Evolutionary conservation across 345 rosid genomes (phyloP).

Genomic region (Gossypium sturtianum): DNA sequence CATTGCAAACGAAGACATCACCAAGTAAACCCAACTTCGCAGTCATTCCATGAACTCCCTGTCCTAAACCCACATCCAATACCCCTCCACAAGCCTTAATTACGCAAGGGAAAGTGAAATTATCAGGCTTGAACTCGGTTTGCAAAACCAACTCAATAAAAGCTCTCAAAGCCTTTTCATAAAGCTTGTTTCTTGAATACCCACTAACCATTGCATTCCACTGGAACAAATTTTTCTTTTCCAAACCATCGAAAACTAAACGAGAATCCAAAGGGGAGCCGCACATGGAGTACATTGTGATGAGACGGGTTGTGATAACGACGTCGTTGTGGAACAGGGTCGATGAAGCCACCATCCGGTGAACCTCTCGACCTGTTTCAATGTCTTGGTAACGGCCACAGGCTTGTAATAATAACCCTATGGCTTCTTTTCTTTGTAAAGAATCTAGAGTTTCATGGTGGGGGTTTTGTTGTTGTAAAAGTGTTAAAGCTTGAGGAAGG

Average conservation of each 20-base stretch:
- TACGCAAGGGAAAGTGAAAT: conserved; percentile 63
- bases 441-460: conserved; percentile 19
- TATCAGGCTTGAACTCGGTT: conserved; percentile 44
- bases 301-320: conserved; percentile 46
- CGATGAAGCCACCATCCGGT: conserved; percentile 37
- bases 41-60: conserved; percentile 52
- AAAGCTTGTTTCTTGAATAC: conserved; percentile 50
- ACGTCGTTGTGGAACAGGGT: conserved; percentile 33
- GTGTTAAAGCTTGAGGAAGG: conserved; percentile 34
- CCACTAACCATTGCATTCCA: conserved; percentile 73
- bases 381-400: conserved; percentile 39
- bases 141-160: conserved; percentile 40
- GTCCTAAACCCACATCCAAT: conserved; percentile 33
- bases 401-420: conserved; percentile 45
- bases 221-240: conserved; percentile 46
- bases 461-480: conserved; percentile 15
- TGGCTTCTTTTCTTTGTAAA: conserved; percentile 35
- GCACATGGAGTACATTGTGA: conserved; percentile 56
- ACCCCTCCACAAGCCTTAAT: conserved; percentile 59
- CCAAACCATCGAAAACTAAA: conserved; percentile 35
- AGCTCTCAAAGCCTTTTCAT: conserved; percentile 32
- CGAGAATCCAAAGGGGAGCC: conserved; percentile 47
- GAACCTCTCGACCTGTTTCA: conserved; percentile 43
- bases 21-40: conserved; percentile 40
- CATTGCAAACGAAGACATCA: conserved; percentile 58